Evolutionary conservation across 2,329 filamentous ascomycete genomes (phyloP).

Genomic region (Pezicula neosporulosa): DNA sequence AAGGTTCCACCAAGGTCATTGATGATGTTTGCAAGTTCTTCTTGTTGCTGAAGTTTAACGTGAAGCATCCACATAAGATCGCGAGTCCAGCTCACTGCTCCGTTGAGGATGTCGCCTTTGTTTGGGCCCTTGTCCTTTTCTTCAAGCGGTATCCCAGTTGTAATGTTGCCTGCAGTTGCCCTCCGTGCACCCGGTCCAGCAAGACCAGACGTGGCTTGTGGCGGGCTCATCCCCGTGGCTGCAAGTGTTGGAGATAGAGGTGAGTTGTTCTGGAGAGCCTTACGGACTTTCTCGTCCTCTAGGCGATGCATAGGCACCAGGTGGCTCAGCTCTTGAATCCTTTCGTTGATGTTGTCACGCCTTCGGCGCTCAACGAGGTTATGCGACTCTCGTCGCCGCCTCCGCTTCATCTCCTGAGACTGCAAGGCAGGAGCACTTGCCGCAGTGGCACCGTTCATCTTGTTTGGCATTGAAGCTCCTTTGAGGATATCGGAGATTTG

Average conservation of each 20-base stretch:
- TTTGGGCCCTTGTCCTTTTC: constrained; percentile 99
- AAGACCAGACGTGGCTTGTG: constrained; percentile 82
- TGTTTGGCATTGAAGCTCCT: constrained; percentile 86
- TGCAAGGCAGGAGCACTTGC: constrained; percentile 44
- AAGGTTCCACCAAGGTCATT: constrained; percentile 69
- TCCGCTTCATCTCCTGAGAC: constrained; percentile 89
- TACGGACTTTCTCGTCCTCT: constrained; percentile 95
- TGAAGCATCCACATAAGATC: constrained; percentile 98
- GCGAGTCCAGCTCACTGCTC: constrained; percentile 93
- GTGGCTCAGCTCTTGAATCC: constrained; percentile 93
- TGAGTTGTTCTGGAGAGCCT: constrained; percentile 89
- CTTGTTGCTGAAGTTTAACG: constrained; percentile 83
- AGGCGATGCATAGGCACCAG: constrained; percentile 88
- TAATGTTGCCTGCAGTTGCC: constrained; percentile 78
- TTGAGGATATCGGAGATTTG: constrained; percentile 89
- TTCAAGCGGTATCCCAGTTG: constrained; percentile 86
- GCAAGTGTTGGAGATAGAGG: constrained; percentile 80
- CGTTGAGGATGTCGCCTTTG: constrained; percentile 97
- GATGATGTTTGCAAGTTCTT: constrained; percentile 77
- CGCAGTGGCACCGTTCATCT: constrained; percentile 52
- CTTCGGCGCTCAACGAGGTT: constrained; percentile 93
- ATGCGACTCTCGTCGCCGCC: constrained; percentile 87
- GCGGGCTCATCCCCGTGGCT: constrained; percentile 55
- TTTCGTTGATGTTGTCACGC: constrained; percentile 97
- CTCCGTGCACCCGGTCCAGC: constrained; percentile 81